Percentiles rank a stretch among this genome's conserved stretches.
phyloP scores from a whole-genome alignment of 2,329 filamentous ascomycete species.

The Trichoderma guizhouense region DNA sequence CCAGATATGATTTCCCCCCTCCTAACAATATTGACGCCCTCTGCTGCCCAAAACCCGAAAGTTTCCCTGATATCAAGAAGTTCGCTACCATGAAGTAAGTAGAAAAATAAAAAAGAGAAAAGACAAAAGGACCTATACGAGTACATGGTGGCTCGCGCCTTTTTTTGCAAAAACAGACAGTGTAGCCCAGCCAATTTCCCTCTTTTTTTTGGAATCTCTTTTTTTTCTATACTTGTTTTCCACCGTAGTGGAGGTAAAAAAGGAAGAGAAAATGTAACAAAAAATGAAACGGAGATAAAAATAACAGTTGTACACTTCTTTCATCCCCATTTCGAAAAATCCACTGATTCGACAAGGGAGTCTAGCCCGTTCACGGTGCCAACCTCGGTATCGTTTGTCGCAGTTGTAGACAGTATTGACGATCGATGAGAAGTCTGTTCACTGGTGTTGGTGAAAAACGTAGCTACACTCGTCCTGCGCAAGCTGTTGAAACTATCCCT shows the following conservation, averaged over 20 bases:
- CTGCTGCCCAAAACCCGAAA: slow-evolving; percentile 28
- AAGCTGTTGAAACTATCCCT: slow-evolving; percentile 61
- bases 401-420: slow-evolving; percentile 52
- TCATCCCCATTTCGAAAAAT: slow-evolving; percentile 40
- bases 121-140: not conserved
- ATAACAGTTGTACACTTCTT: not conserved
- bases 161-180: slow-evolving; percentile 1
- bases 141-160: slow-evolving; percentile 16
- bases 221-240: not conserved
- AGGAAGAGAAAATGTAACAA: not conserved
- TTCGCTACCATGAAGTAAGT: not conserved
- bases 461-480: slow-evolving; percentile 61
- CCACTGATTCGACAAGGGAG: slow-evolving; percentile 36
- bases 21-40: slow-evolving; percentile 27
- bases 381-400: slow-evolving; percentile 54
- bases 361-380: slow-evolving; percentile 31
- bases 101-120: not conserved
- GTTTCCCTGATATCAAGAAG: not conserved
- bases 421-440: slow-evolving; percentile 57
- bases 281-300: not conserved
- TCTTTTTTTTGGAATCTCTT: not conserved
- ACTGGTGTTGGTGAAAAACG: slow-evolving; percentile 58
- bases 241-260: not conserved
- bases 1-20: slow-evolving; percentile 5
- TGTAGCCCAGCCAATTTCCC: not conserved